A percentile compares a stretch with the other conserved stretches of the same genome.
Conservation (phyloP, 805 yeast genomes). For the Kregervanrija fluxuum region DNA sequence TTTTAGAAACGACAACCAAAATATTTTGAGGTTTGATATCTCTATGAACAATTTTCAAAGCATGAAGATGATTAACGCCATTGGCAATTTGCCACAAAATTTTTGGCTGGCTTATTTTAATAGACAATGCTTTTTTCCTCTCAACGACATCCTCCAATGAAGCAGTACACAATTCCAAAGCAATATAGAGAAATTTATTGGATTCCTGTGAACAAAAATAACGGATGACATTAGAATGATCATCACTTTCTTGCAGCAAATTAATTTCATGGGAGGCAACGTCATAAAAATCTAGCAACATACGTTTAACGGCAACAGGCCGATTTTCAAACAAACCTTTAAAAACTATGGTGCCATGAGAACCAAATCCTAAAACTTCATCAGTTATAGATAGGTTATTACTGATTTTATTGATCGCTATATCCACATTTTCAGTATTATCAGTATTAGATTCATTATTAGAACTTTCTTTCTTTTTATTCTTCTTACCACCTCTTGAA, state of each 20-base stretch:
- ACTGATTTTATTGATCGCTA: conserved; percentile 12
- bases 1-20: conserved; percentile 66
- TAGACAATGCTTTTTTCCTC: conserved; percentile 31
- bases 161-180: conserved; percentile 84
- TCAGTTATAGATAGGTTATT: conserved; percentile 57
- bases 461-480: conserved; percentile 30
- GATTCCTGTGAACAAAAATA: conserved; percentile 91
- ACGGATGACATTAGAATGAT: conserved; percentile 90
- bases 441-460: not conserved
- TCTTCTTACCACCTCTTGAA: conserved; percentile 71
- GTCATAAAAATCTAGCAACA: conserved; percentile 89
- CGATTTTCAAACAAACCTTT: conserved; percentile 85
- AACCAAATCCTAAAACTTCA: conserved; percentile 85
- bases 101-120: conserved; percentile 38
- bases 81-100: conserved; percentile 69
- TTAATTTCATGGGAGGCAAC: conserved; percentile 89
- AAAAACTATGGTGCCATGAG: conserved; percentile 93
- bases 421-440: not conserved
- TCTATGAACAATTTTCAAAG: conserved; percentile 86
- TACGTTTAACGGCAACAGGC: conserved; percentile 93
- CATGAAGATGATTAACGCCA: conserved; percentile 83
- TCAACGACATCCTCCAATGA: conserved; percentile 83
- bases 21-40: conserved; percentile 95
- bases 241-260: conserved; percentile 86
- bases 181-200: conserved; percentile 85